Conservation (phyloP, 1,139 yeast species). For the Pichia sp. region DNA sequence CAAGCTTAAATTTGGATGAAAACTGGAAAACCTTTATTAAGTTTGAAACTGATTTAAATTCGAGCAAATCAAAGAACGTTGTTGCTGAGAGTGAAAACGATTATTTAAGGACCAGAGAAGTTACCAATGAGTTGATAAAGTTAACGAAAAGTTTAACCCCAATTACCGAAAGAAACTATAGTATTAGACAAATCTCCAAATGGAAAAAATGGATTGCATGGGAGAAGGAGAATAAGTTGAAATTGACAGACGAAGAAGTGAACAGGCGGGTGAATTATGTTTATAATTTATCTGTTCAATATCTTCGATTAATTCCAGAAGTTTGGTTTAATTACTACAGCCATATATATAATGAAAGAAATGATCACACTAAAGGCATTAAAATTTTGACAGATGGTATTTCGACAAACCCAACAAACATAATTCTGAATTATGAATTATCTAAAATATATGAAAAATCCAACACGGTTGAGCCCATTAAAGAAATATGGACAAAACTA, state of each 20-base stretch:
- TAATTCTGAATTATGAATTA: slow-evolving; percentile 57
- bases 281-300: slow-evolving; percentile 63
- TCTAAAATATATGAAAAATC: slow-evolving; percentile 67
- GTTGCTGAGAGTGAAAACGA: slow-evolving; percentile 76
- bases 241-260: slow-evolving; percentile 44
- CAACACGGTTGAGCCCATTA: slow-evolving; percentile 46
- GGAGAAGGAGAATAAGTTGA: slow-evolving; percentile 68
- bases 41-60: slow-evolving; percentile 62
- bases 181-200: slow-evolving; percentile 38
- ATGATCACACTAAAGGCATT: slow-evolving; percentile 15
- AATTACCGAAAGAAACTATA: slow-evolving; percentile 18
- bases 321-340: slow-evolving; percentile 68
- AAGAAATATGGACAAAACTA: slow-evolving; percentile 43
- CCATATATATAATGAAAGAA: slow-evolving; percentile 18
- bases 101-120: slow-evolving; percentile 85
- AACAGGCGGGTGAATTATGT: slow-evolving; percentile 64
- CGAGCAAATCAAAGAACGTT: slow-evolving; percentile 79
- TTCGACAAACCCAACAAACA: slow-evolving; percentile 63
- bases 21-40: slow-evolving; percentile 72
- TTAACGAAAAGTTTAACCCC: slow-evolving; percentile 31
- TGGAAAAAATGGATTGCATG: slow-evolving; percentile 79
- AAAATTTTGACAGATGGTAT: slow-evolving; percentile 51
- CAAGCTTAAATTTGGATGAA: slow-evolving; percentile 66
- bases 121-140: slow-evolving; percentile 59
- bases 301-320: slow-evolving; percentile 70